Base-by-base conservation (phyloP, 2,329 filamentous ascomycete species). In the Aureobasidium leucospermi region DNA sequence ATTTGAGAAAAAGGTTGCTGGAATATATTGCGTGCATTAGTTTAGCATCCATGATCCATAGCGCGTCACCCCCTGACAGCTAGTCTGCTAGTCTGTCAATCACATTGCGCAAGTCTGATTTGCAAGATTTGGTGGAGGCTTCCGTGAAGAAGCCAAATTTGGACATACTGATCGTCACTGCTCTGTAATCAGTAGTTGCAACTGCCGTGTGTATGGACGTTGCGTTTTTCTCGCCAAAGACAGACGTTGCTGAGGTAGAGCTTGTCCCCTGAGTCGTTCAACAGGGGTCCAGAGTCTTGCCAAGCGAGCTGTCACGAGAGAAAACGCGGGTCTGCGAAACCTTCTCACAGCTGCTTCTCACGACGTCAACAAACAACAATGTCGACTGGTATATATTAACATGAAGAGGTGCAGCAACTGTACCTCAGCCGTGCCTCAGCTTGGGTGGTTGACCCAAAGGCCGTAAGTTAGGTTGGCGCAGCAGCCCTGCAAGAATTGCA, bases 1-100 rank as follows among this genome's bases (percentile, higher is more conserved):
- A 55, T 55, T 55, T 55, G 51, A 42, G 29, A 34, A 55, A 42
- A 43, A 43, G 51, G 51, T 55, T 32, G 51, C 29, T 43, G 23
- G 29, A 42, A 32, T 55, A 55, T 55, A 55, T 55, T 55, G 51
- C 51, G 51, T 55, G 39, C 51, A 55, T 55, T 55, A 55, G 51
- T 23, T 2, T 34, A n/a, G 36, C 23, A 52, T 42, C 23, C 29
- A 23, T 23, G 23, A 23, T 23, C 23, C 13, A 41, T 41, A 16
- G 23, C 48, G 48, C 16, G 48, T 52, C 36, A 41, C 19, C 51
- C 51, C 51, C 51, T 55, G 38, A 43, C 51, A 55, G 16, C 39
- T 43, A 55, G 51, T 7, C 23, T 19, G 43, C 38, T 55, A 55
- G 51, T 8, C 29, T 43, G 51, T 29, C 51, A 31, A 34, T 55